Conservation (phyloP, 345 rosid species). For the Lepidium didymum region DNA sequence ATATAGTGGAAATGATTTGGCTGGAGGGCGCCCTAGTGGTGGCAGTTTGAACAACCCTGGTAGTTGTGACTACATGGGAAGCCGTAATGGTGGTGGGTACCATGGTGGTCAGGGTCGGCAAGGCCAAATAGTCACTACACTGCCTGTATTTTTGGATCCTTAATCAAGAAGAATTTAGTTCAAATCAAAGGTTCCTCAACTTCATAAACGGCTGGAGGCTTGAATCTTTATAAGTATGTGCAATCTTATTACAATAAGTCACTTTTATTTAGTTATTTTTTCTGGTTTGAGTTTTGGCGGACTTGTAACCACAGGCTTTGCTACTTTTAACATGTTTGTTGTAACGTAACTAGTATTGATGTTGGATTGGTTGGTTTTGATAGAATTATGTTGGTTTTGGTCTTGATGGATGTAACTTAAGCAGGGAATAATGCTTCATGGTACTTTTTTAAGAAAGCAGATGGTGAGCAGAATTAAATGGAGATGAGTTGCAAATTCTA, state of each 20-base stretch:
- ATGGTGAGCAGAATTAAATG: conserved; percentile 25
- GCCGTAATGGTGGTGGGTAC: conserved; percentile 62
- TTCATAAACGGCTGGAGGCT: conserved; percentile 64
- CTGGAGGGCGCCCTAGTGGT: conserved; percentile 45
- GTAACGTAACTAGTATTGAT: background rate
- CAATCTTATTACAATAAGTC: conserved; percentile 48
- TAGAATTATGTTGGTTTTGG: conserved; percentile 5
- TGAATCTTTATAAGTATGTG: conserved; percentile 52
- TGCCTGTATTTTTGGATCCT: conserved; percentile 21
- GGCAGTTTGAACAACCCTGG: conserved; percentile 24
- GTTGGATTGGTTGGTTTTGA: background rate
- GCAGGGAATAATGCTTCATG: background rate
- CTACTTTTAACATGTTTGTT: conserved; percentile 3
- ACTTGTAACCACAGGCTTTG: conserved; percentile 45
- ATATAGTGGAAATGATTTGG: conserved; percentile 65
- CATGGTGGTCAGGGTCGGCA: conserved; percentile 59
- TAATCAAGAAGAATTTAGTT: conserved; percentile 24
- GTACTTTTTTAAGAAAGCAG: conserved; percentile 7
- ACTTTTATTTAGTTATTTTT: conserved; percentile 32
- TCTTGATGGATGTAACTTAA: background rate
- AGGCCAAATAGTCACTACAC: conserved; percentile 38
- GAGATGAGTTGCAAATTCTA: conserved; percentile 35
- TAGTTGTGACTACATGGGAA: conserved; percentile 51
- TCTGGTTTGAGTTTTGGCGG: conserved; percentile 51
- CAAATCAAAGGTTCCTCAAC: conserved; percentile 36